A percentile compares a stretch with the other conserved stretches of the same genome.
Evolutionary conservation across 31 red algal species (phyloP).

Genomic region (Asparagopsis taxiformis): DNA sequence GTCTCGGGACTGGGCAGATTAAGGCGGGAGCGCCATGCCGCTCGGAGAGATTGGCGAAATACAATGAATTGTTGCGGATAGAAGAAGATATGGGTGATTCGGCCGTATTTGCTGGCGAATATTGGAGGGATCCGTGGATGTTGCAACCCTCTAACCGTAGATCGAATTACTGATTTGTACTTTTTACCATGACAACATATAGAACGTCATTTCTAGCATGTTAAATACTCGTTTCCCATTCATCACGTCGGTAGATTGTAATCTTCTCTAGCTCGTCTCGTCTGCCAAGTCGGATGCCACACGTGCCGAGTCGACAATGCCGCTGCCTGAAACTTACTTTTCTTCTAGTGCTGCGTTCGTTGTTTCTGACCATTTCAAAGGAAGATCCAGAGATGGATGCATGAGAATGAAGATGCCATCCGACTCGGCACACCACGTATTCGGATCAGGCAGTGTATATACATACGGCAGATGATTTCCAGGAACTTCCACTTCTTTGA

Average conservation of each 20-base stretch:
- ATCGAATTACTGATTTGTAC: too few species aligned
- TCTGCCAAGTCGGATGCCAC: too few species aligned
- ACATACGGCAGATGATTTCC: conserved; percentile 73
- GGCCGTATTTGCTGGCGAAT: conserved; percentile 78
- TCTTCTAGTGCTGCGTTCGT: conserved; percentile 13
- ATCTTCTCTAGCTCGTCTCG: too few species aligned
- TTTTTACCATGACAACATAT: too few species aligned
- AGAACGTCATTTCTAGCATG: too few species aligned
- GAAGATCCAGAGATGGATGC: conserved; percentile 47
- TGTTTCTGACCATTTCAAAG: conserved; percentile 54
- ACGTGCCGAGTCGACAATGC: too few species aligned
- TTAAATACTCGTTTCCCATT: too few species aligned
- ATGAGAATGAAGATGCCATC: conserved; percentile 67
- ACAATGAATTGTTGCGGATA: conserved; percentile 84
- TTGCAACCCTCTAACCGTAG: conserved; percentile 28
- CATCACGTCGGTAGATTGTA: too few species aligned
- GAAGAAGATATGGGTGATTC: conserved; percentile 58
- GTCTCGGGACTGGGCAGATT: conserved; percentile 86
- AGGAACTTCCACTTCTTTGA: conserved; percentile 19
- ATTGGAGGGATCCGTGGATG: conserved; percentile 97
- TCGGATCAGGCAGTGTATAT: conserved; percentile 67
- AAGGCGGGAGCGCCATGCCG: conserved; percentile 89
- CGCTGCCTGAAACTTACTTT: conserved; percentile 3
- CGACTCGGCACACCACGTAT: conserved; percentile 51
- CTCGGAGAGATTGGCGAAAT: conserved; percentile 83